Base-by-base conservation (phyloP, 371 early-diverging fungal genomes). In the Mortierella sp. region DNA sequence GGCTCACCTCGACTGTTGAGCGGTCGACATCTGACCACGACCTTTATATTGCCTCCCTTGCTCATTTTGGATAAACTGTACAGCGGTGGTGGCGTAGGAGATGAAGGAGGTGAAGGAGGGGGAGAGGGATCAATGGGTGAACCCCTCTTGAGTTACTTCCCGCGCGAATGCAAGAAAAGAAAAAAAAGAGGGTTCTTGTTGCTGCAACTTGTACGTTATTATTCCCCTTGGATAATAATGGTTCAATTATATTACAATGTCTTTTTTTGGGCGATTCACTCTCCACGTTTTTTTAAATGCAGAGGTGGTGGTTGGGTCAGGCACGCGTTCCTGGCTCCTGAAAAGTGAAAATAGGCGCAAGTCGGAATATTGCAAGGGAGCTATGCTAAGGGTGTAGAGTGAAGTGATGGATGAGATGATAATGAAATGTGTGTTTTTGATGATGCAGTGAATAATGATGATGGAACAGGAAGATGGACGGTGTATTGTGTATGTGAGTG, bases 21-120 rank as follows among this genome's bases (percentile, higher is more conserved):
- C 20, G 94, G 94, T 39, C 94, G 90, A 84, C 93, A 92, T 52
- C 94, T 89, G 60, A 94, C 94, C 22, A 93, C 93, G 32, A 94
- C 94, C 64, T 92, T 93, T 69, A 94, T 93, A 80, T 93, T 93
- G 58, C 90, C 89, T 58, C 87, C 84, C 58, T 73, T 68, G 45
- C 78, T 78, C 78, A 78, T 78, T 62, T 32, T 72, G 61, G 10
- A 55, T 10, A 0, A 22, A n/a, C 20, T 9, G 6, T n/a, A 24
- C 4, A 20, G n/a, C 9, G 52, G 8, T 52, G n/a, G 52, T 51
- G 14, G 51, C 30, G 35, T 35, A 5, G 35, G 6, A 5, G 35
- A 8, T 49, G 49, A n/a, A 12, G 49, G 49, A 18, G 49, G 49
- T 49, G 5, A 10, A 3, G 40, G 1, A 28, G 63, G 16, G 47